A percentile compares a stretch with the other conserved stretches of the same genome.
Evolutionary conservation across 2,329 filamentous ascomycete genomes (phyloP).

Genomic region (Orbilia javanica): DNA sequence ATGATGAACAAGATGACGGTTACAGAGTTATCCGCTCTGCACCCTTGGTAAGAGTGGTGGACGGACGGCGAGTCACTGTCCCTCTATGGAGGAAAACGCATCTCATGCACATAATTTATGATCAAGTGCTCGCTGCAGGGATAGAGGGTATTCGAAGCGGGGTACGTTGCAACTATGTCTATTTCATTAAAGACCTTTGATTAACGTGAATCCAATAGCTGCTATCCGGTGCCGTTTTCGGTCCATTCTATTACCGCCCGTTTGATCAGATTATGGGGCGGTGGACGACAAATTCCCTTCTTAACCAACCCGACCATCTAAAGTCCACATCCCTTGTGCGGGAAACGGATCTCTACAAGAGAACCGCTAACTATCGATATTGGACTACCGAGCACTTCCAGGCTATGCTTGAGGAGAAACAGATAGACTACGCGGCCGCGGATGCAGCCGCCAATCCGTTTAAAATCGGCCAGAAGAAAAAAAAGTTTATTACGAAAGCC

Average conservation of each 20-base stretch:
- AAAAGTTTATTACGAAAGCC: conserved; percentile 24
- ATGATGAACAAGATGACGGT: conserved; percentile 55
- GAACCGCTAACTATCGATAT: conserved; percentile 54
- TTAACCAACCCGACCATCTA: conserved; percentile 51
- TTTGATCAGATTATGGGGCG: conserved; percentile 57
- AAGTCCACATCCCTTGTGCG: conserved; percentile 47
- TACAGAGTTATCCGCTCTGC: conserved; percentile 46
- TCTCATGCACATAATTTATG: conserved; percentile 53
- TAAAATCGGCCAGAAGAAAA: conserved; percentile 40
- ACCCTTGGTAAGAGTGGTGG: conserved; percentile 1
- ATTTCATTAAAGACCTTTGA: neutral
- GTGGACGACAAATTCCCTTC: conserved; percentile 56
- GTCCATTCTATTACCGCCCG: conserved; percentile 54
- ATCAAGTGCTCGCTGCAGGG: conserved; percentile 45
- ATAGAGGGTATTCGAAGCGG: conserved; percentile 51
- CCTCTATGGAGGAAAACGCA: conserved; percentile 49
- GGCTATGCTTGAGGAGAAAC: conserved; percentile 46
- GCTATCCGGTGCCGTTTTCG: conserved; percentile 49
- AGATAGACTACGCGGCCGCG: conserved; percentile 44
- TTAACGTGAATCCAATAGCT: conserved; percentile 23
- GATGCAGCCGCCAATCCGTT: conserved; percentile 36
- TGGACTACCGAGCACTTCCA: conserved; percentile 54
- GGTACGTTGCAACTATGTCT: conserved; percentile 7
- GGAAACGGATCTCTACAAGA: conserved; percentile 49
- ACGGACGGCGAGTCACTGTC: conserved; percentile 43